Conservation (phyloP, 1,284 basidiomycete genomes). For the Ganoderma sinense region DNA sequence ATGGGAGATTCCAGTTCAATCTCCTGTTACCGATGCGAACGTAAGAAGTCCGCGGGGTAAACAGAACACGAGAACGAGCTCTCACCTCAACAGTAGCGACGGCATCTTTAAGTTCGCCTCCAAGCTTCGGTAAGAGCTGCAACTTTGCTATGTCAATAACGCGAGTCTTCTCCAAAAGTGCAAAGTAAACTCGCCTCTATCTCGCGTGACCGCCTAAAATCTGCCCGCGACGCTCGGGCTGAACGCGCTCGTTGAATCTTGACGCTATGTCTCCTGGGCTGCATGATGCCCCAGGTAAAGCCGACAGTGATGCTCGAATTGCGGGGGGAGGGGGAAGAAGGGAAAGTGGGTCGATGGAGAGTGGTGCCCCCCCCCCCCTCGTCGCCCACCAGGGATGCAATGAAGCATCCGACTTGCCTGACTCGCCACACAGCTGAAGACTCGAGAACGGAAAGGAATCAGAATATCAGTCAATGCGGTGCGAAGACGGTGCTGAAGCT, state of each 20-base stretch:
- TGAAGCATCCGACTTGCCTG: background rate
- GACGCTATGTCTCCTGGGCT: conserved; percentile 7
- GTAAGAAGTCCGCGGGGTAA: background rate
- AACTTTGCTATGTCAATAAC: background rate
- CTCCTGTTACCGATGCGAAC: background rate
- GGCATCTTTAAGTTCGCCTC: conserved; percentile 1
- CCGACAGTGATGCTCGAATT: too few species aligned
- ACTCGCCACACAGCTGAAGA: background rate
- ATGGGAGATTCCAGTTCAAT: conserved; percentile 6
- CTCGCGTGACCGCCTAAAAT: conserved; percentile 11
- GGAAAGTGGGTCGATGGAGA: background rate
- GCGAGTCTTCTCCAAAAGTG: background rate
- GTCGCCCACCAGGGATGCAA: background rate
- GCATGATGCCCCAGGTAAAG: background rate
- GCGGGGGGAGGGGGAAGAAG: too few species aligned
- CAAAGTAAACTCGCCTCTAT: conserved; percentile 10
- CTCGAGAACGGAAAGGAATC: background rate
- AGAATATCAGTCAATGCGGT: background rate
- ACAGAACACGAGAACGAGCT: background rate
- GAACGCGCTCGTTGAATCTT: conserved; percentile 5
- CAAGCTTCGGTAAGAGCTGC: background rate
- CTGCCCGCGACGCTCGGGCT: background rate
- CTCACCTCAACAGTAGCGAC: background rate
- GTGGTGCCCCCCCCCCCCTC: background rate
- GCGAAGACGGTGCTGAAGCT: background rate